phyloP scores from a whole-genome alignment of 306 rosid genomes.

The Prunus mira region DNA sequence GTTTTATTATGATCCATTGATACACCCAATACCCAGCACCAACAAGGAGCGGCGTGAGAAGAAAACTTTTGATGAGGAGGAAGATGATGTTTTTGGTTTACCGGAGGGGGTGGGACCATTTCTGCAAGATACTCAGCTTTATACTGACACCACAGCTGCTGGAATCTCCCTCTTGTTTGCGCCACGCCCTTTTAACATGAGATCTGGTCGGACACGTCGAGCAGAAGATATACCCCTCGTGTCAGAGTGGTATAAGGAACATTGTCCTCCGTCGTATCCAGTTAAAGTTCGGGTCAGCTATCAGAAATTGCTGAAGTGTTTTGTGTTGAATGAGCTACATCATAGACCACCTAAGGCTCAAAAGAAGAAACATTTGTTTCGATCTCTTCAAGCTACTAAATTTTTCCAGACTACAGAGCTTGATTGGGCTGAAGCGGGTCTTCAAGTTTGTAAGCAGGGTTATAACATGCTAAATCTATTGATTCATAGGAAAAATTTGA shows the following conservation, averaged over 20 bases:
- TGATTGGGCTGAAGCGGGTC: constrained; percentile 99
- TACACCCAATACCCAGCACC: constrained; percentile 95
- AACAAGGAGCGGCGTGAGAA: constrained; percentile 92
- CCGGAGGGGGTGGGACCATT: constrained; percentile 96
- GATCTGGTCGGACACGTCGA: constrained; percentile 94
- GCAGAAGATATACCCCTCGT: constrained; percentile 98
- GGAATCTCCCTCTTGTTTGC: constrained; percentile 92
- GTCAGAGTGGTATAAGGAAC: constrained; percentile 98
- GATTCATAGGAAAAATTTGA: constrained; percentile 95
- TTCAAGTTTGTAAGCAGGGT: constrained; percentile 99
- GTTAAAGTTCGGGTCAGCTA: constrained; percentile 98
- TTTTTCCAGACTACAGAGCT: constrained; percentile 98
- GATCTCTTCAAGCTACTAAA: constrained; percentile 96
- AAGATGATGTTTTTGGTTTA: constrained; percentile 71
- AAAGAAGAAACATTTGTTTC: constrained; percentile 89
- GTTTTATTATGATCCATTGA: constrained; percentile 93
- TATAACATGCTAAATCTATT: constrained; percentile 94
- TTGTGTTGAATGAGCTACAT: constrained; percentile 95
- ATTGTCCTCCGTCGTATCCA: constrained; percentile 96
- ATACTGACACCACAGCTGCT: constrained; percentile 96
- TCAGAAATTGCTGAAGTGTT: constrained; percentile 89
- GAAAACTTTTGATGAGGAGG: constrained; percentile 74
- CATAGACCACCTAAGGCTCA: constrained; percentile 99
- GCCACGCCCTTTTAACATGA: constrained; percentile 98
- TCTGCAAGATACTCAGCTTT: constrained; percentile 78